Conservation (phyloP, 73 alveolate genomes). For the Paramecium biaurelia region DNA sequence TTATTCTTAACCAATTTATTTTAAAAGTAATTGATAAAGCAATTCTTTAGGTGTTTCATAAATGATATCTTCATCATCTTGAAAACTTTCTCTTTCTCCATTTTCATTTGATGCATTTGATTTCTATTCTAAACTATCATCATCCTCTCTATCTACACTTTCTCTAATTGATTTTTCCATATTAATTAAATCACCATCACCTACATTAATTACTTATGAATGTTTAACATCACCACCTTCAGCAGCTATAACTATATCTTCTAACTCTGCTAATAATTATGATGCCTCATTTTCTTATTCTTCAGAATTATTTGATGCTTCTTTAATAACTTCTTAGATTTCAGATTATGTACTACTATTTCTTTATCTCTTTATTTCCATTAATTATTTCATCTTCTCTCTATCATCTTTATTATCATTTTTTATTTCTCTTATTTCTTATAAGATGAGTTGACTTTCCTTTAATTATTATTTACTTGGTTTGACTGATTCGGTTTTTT, state of each 20-base stretch:
- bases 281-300: constrained; percentile 39
- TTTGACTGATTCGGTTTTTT: background rate
- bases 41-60: background rate
- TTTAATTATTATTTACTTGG: background rate
- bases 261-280: background rate
- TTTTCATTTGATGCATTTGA: constrained; percentile 32
- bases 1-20: background rate
- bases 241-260: constrained; percentile 33
- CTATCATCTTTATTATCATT: constrained; percentile 23
- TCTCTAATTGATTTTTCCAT: background rate
- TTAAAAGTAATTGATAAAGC: background rate
- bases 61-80: constrained; percentile 8
- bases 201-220: constrained; percentile 33
- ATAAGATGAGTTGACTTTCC: background rate
- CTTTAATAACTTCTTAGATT: background rate
- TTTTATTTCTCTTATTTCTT: constrained; percentile 43
- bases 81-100: constrained; percentile 24
- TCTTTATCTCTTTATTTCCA: constrained; percentile 31
- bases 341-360: background rate
- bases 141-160: constrained; percentile 42
- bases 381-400: constrained; percentile 34
- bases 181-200: background rate
- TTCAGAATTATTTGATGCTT: background rate
- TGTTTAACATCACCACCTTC: constrained; percentile 48
- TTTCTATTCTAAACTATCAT: constrained; percentile 23